phyloP scores from a whole-genome alignment of 306 rosid species.

The Vigna trinervia region DNA sequence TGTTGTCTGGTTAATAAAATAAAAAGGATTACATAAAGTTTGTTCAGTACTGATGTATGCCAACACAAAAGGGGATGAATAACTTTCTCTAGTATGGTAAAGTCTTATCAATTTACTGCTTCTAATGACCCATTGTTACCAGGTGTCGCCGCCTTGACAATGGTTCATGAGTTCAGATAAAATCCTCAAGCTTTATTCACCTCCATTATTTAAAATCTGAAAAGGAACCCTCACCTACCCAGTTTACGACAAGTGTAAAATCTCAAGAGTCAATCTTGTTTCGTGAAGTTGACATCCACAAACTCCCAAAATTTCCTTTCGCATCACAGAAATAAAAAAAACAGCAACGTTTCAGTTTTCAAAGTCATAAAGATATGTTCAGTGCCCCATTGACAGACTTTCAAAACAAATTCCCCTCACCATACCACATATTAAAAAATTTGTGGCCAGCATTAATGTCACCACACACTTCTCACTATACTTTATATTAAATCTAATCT shows the following conservation, averaged over 20 bases:
- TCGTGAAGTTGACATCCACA: constrained; percentile 47
- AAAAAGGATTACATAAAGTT: not conserved
- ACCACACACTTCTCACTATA: not conserved
- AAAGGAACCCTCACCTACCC: constrained; percentile 46
- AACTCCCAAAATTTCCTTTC: constrained; percentile 30
- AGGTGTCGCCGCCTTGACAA: constrained; percentile 43
- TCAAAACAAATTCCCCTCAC: not conserved
- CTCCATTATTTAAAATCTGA: constrained; percentile 45
- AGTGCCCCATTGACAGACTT: constrained; percentile 14
- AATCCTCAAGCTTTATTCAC: constrained; percentile 27
- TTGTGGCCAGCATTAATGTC: not conserved
- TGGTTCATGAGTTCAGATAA: constrained; percentile 27
- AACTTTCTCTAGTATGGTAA: not conserved
- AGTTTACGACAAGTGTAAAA: constrained; percentile 46
- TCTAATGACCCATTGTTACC: constrained; percentile 40
- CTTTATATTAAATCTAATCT: not conserved
- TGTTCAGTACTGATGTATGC: not conserved
- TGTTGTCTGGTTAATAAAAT: not conserved
- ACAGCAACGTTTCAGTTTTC: not conserved
- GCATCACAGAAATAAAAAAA: not conserved
- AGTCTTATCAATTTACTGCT: constrained; percentile 43
- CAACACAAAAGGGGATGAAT: constrained; percentile 29
- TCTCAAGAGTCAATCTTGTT: constrained; percentile 22
- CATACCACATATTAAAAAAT: not conserved
- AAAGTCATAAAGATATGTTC: not conserved